Conservation (phyloP, 2,329 filamentous ascomycete species). For the Xylaria sp. region DNA sequence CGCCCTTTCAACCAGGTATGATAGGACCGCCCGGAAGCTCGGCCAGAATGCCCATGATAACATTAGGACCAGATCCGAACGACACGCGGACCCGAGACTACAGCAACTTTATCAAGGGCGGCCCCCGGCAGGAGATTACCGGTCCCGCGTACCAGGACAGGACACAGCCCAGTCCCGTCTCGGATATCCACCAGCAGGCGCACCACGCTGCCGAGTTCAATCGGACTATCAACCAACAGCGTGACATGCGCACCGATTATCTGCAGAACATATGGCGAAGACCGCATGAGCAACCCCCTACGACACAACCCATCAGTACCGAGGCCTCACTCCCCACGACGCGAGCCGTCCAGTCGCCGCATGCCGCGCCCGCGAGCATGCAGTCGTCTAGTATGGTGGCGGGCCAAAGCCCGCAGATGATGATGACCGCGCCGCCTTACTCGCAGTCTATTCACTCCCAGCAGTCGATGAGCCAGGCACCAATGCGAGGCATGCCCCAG, state of each 20-base stretch:
- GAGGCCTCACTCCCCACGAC: constrained; percentile 52
- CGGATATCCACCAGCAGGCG: constrained; percentile 83
- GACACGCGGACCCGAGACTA: constrained; percentile 80
- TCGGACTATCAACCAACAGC: constrained; percentile 78
- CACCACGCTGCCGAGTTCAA: constrained; percentile 90
- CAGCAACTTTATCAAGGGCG: constrained; percentile 73
- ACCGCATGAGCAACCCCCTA: constrained; percentile 74
- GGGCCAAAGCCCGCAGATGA: constrained; percentile 66
- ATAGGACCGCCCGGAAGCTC: constrained; percentile 67
- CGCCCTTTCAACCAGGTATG: constrained; percentile 73
- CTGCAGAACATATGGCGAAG: constrained; percentile 81
- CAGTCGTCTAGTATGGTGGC: constrained; percentile 61
- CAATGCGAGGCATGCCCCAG: constrained; percentile 70
- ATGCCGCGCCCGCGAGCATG: constrained; percentile 56
- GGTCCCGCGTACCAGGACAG: constrained; percentile 88
- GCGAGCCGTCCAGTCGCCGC: constrained; percentile 61
- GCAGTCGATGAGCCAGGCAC: constrained; percentile 71
- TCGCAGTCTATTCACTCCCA: constrained; percentile 72
- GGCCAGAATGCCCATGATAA: constrained; percentile 81
- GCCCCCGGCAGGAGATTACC: constrained; percentile 85
- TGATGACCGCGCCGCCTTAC: constrained; percentile 69
- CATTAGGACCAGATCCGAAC: constrained; percentile 75
- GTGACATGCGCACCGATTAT: constrained; percentile 77
- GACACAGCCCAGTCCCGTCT: constrained; percentile 72
- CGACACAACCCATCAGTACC: constrained; percentile 50